phyloP scores from a whole-genome alignment of 1,284 basidiomycete genomes.

The Rhodotorula glutinis region DNA sequence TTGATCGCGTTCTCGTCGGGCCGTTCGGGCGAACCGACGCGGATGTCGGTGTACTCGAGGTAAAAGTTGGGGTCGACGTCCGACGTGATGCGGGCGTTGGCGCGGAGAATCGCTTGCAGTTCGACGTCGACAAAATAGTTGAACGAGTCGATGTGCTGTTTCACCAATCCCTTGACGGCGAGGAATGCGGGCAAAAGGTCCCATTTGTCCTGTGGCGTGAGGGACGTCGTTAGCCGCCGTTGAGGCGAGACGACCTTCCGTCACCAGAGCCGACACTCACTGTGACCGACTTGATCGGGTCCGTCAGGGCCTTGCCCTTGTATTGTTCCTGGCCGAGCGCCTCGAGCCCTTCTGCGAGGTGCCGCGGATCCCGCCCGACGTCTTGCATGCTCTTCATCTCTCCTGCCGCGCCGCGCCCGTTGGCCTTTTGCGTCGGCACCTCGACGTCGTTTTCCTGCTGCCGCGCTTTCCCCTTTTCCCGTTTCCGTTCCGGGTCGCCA shows the following conservation, averaged over 20 bases:
- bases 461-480: conserved; percentile 28
- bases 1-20: conserved; percentile 78
- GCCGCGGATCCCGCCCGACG: conserved; percentile 24
- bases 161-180: conserved; percentile 95
- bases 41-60: conserved; percentile 95
- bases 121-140: conserved; percentile 99
- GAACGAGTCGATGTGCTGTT: conserved; percentile 99
- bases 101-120: conserved; percentile 92
- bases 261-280: conserved; percentile 42
- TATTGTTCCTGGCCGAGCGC: conserved; percentile 47
- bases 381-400: conserved; percentile 31
- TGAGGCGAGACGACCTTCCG: too few species aligned
- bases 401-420: conserved; percentile 16
- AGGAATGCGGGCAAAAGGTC: conserved; percentile 89
- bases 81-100: conserved; percentile 88
- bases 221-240: background rate
- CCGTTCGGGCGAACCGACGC: conserved; percentile 84
- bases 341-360: conserved; percentile 27
- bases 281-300: conserved; percentile 55
- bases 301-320: conserved; percentile 50
- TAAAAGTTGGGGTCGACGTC: conserved; percentile 97
- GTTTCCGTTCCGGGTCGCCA: background rate
- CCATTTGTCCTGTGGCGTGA: conserved; percentile 81
- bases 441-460: too few species aligned
- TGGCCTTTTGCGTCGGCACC: background rate